These are phyloP conservation scores for Polyporus arcularius DNA, from an alignment of 768 basidiomycete genomes.

Conservation along the genomic window DNA sequence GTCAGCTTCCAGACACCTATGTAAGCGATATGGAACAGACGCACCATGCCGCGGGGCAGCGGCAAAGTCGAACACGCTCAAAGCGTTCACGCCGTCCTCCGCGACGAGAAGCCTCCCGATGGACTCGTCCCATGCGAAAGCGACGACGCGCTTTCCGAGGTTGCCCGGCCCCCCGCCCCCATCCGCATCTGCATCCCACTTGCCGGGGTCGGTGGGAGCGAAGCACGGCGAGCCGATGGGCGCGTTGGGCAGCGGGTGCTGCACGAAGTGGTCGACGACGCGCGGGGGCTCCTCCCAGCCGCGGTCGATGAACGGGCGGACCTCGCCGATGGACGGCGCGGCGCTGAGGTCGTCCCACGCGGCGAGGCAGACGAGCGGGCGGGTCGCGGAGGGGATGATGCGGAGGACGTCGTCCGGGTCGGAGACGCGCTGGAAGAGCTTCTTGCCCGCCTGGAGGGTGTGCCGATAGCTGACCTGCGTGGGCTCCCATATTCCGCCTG, in stretches of 20 bases:
- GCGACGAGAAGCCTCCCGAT: conserved; percentile 61
- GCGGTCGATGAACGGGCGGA: conserved; percentile 12
- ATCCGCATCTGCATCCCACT: background rate
- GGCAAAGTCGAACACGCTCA: conserved; percentile 54
- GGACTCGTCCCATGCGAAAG: conserved; percentile 67
- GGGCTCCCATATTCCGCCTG: too few species aligned
- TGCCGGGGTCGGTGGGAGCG: background rate
- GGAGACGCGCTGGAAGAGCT: background rate
- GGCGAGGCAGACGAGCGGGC: conserved; percentile 11
- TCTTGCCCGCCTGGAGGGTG: background rate
- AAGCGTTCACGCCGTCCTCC: conserved; percentile 38
- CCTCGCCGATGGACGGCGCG: conserved; percentile 11
- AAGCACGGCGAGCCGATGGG: conserved; percentile 6
- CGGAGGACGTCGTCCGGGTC: conserved; percentile 4
- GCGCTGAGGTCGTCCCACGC: conserved; percentile 12
- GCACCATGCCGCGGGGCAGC: conserved; percentile 36
- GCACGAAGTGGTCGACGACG: background rate
- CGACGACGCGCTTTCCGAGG: conserved; percentile 34
- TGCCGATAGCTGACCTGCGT: background rate
- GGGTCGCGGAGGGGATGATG: conserved; percentile 7
- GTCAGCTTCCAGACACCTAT: too few species aligned
- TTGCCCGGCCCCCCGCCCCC: conserved; percentile 5
- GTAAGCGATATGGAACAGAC: background rate
- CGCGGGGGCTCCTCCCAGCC: background rate
- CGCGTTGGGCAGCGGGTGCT: conserved; percentile 11